These are phyloP conservation scores for Haplographium delicatum DNA, from an alignment of 495 filamentous ascomycete genomes.

Conservation along the genomic window DNA sequence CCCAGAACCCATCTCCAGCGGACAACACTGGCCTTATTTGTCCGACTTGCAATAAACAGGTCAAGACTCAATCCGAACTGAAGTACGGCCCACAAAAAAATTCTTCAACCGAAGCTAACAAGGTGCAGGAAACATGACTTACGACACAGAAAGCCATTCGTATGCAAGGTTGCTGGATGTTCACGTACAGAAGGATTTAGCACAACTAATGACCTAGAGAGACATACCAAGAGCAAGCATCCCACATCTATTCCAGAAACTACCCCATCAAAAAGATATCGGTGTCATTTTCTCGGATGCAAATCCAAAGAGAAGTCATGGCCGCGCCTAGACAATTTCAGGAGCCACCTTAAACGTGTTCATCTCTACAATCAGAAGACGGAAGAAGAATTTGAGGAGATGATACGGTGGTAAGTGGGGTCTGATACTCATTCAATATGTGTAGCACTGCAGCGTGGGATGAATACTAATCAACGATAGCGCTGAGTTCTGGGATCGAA, in stretches of 20 bases:
- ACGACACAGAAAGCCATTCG: constrained; percentile 69
- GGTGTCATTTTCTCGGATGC: constrained; percentile 61
- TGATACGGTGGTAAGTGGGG: constrained; percentile 21
- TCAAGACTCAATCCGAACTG: constrained; percentile 44
- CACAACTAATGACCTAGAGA: constrained; percentile 72
- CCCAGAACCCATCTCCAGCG: constrained; percentile 16
- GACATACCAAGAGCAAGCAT: constrained; percentile 70
- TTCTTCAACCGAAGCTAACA: constrained; percentile 2
- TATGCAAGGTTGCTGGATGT: constrained; percentile 59
- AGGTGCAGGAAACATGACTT: constrained; percentile 70
- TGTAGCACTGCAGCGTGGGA: neutral
- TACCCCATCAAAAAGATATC: constrained; percentile 53
- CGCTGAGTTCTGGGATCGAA: constrained; percentile 15
- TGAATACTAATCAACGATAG: constrained; percentile 16
- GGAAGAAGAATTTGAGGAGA: constrained; percentile 17
- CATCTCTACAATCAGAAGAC: constrained; percentile 50
- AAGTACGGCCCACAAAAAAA: constrained; percentile 24
- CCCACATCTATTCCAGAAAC: constrained; percentile 30
- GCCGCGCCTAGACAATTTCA: constrained; percentile 90
- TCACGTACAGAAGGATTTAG: constrained; percentile 63
- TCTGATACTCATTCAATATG: too few relatives aligned
- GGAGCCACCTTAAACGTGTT: constrained; percentile 75
- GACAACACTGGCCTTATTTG: constrained; percentile 23
- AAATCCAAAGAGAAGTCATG: constrained; percentile 68
- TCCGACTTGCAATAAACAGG: constrained; percentile 26